Percentiles rank a stretch among this genome's conserved stretches.
phyloP scores from a whole-genome alignment of 192 early-diverging fungal species.

The Coemansia aciculifera region DNA sequence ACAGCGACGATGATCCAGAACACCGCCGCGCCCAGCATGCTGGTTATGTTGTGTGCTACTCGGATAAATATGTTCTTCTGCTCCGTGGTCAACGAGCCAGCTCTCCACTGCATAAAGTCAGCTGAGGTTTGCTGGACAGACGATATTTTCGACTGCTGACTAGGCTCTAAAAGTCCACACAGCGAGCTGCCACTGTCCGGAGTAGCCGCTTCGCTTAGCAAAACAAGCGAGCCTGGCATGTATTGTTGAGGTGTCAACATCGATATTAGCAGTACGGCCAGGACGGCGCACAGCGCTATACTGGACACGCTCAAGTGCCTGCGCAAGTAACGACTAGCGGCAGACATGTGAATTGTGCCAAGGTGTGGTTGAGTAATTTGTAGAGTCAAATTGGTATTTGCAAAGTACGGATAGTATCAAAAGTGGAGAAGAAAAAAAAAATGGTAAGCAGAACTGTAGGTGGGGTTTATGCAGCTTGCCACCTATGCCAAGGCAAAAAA shows the following conservation, averaged over 20 bases:
- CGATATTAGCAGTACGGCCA: not conserved
- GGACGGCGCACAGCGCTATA: not conserved
- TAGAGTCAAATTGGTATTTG: conserved; percentile 1
- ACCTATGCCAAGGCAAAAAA: not conserved
- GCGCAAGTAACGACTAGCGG: conserved; percentile 4
- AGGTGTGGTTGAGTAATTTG: not conserved
- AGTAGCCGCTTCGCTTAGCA: not conserved
- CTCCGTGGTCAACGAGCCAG: conserved; percentile 1
- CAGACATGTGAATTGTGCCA: conserved; percentile 7
- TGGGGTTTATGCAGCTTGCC: not conserved
- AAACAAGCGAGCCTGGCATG: not conserved
- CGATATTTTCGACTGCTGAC: not conserved
- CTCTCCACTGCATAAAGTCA: conserved; percentile 3
- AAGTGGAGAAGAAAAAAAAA: not conserved
- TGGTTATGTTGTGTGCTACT: not conserved
- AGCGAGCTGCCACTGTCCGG: not conserved
- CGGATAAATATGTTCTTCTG: conserved; percentile 1
- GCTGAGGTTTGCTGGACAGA: not conserved
- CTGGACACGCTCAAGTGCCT: not conserved
- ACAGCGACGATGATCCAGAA: conserved; percentile 13
- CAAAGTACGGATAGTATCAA: not conserved
- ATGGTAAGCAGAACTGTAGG: not conserved
- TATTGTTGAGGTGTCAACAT: not conserved
- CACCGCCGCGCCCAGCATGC: conserved; percentile 6
- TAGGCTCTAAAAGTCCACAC: not conserved